These are phyloP conservation scores for Cordyceps farinosa DNA, from an alignment of 2,329 filamentous ascomycete species.

Conservation along the genomic window DNA sequence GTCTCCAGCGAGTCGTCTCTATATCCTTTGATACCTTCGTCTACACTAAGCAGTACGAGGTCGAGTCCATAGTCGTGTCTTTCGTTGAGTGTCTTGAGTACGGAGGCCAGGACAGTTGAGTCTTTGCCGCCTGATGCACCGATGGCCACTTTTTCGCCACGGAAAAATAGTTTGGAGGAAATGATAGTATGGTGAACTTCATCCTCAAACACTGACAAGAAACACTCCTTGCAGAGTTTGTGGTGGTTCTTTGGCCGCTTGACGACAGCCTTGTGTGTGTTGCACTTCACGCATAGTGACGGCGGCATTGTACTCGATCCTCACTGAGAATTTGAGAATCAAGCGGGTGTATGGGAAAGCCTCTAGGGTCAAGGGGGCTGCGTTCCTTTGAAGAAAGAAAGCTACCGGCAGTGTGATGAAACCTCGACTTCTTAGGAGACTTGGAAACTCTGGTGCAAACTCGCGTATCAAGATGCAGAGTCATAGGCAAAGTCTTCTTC, in stretches of 20 bases:
- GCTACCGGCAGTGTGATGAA: not conserved
- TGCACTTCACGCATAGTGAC: slow-evolving; percentile 70
- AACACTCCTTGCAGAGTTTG: slow-evolving; percentile 88
- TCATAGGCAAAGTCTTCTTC: not conserved
- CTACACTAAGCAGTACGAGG: slow-evolving; percentile 82
- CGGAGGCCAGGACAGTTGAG: slow-evolving; percentile 90
- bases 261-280: slow-evolving; percentile 75
- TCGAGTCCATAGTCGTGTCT: slow-evolving; percentile 82
- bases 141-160: slow-evolving; percentile 85
- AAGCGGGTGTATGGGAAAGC: not conserved
- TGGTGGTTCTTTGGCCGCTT: slow-evolving; percentile 92
- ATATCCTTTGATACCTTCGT: slow-evolving; percentile 97
- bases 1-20: slow-evolving; percentile 94
- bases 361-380: not conserved
- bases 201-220: slow-evolving; percentile 81
- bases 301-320: slow-evolving; percentile 62
- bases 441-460: not conserved
- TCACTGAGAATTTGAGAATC: not conserved
- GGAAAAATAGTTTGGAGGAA: slow-evolving; percentile 73
- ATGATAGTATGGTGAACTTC: slow-evolving; percentile 93
- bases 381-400: not conserved
- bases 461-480: not conserved
- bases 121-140: slow-evolving; percentile 97
- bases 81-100: slow-evolving; percentile 91
- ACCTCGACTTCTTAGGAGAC: no score